Evolutionary conservation across 1,139 yeast genomes (phyloP), one percentile per base, ranked within the genome.

Genomic region (Hyphopichia wangnamkhiaoensis): DNA sequence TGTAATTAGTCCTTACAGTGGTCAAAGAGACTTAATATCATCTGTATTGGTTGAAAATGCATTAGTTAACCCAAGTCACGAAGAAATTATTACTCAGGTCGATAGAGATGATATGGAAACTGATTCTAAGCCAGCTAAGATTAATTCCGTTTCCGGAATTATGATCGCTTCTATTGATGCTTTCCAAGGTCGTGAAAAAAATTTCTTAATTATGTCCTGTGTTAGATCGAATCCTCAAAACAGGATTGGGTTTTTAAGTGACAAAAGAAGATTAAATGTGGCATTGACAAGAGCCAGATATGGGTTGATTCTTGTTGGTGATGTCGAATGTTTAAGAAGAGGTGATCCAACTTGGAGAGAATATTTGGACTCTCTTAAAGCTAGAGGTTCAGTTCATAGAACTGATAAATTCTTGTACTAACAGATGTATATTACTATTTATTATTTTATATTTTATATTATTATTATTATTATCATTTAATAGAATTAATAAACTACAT

Each of bases 81-180:
- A 66, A 35, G 75, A 68, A 3, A 63, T 81, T 37, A 68, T 65
- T 37, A 68, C 74, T 37, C 82, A 79, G 41, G 66, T 72, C 18
- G 85, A 80, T 50, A 71, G 79, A 39, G 84, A 79, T 49, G 83
- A 79, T 52, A 63, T 76, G 35, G 38, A 35, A 8, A 63, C 66
- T 44, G 68, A 69, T 44, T 63, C 75, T 1, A 76, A 74, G 46
- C 79, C 80, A 1, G 65, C 73, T 20, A 74, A 81, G 2, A 79
- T 83, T 43, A 83, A 82, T 52, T 72, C 76, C 27, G 80, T 83
- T 37, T 77, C 82, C 30, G 84, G 76, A 20, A 74, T 83, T n/a
- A 78, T 81, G 74, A 74, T 83, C 39, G 86, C 89, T 1, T 79
- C 84, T 0, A 75, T 80, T 34, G 85, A 80, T 56, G 84, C 85